Percentiles rank a stretch among this genome's conserved stretches.
These are phyloP conservation scores for Mycena galopus DNA, from an alignment of 768 basidiomycete species.

Conservation along the genomic window DNA sequence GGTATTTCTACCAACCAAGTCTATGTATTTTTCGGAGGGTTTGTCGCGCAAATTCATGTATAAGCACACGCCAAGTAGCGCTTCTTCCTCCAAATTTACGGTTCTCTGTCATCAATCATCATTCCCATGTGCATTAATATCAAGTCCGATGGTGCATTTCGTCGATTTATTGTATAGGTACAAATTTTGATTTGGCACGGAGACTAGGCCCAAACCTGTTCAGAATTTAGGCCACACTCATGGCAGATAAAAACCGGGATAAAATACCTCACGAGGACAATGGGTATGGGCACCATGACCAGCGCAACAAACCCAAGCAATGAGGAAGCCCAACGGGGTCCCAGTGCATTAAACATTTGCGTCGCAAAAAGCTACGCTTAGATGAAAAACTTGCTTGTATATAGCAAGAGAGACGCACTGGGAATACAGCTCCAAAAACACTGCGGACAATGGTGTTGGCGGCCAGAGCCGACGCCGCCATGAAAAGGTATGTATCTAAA, in stretches of 20 bases:
- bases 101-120: too few species aligned
- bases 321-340: constrained; percentile 71
- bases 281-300: constrained; percentile 65
- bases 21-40: too few species aligned
- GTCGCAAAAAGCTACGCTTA: constrained; percentile 60
- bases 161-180: constrained; percentile 43
- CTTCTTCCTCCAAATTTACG: too few species aligned
- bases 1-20: too few species aligned
- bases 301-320: constrained; percentile 66
- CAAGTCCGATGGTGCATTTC: too few species aligned
- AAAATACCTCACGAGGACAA: constrained; percentile 55
- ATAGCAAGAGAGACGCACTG: constrained; percentile 44
- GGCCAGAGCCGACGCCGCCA: constrained; percentile 70
- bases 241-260: background rate
- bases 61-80: too few species aligned
- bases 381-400: constrained; percentile 2
- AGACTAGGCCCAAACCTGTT: constrained; percentile 58
- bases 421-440: constrained; percentile 66
- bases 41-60: too few species aligned
- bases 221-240: background rate
- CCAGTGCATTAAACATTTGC: constrained; percentile 66
- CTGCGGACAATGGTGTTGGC: constrained; percentile 66
- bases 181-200: constrained; percentile 58
- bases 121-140: background rate
- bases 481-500: constrained; percentile 61